Evolutionary conservation across 495 filamentous ascomycete species (phyloP).

Genomic region (Halenospora varia): DNA sequence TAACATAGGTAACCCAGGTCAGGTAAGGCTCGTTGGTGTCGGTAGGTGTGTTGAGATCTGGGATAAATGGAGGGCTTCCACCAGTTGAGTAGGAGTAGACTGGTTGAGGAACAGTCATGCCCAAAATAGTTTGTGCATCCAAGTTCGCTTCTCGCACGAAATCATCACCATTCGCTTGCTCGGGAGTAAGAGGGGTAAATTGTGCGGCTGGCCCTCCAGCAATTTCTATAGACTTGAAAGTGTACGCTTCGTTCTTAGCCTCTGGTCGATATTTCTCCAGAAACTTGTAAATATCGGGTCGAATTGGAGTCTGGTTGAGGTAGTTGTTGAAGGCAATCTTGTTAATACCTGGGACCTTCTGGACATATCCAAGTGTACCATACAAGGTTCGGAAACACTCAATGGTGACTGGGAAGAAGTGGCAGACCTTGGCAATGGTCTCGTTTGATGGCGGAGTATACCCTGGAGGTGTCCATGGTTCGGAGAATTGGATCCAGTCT

Average conservation of each 20-base stretch:
- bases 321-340: slow-evolving; percentile 66
- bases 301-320: slow-evolving; percentile 60
- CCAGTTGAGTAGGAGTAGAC: slow-evolving; percentile 64
- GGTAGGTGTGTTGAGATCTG: slow-evolving; percentile 44
- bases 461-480: slow-evolving; percentile 9
- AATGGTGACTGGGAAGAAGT: slow-evolving; percentile 30
- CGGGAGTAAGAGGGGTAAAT: slow-evolving; percentile 30
- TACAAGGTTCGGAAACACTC: slow-evolving; percentile 53
- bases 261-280: slow-evolving; percentile 46
- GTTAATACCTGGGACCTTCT: slow-evolving; percentile 28
- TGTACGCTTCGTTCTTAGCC: slow-evolving; percentile 38
- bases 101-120: slow-evolving; percentile 53
- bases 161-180: slow-evolving; percentile 20
- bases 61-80: slow-evolving; percentile 54
- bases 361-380: slow-evolving; percentile 43
- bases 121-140: slow-evolving; percentile 66
- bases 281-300: slow-evolving; percentile 53
- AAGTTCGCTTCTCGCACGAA: slow-evolving; percentile 66
- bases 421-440: slow-evolving; percentile 13
- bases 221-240: slow-evolving; percentile 59
- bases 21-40: slow-evolving; percentile 78
- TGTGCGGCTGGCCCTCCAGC: slow-evolving; percentile 56
- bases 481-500: slow-evolving; percentile 9
- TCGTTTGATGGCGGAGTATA: slow-evolving; percentile 11
- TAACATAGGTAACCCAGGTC: slow-evolving; percentile 67